Evolutionary conservation across 495 filamentous ascomycete species (phyloP).

Genomic region (Aspergillus conjunctus): DNA sequence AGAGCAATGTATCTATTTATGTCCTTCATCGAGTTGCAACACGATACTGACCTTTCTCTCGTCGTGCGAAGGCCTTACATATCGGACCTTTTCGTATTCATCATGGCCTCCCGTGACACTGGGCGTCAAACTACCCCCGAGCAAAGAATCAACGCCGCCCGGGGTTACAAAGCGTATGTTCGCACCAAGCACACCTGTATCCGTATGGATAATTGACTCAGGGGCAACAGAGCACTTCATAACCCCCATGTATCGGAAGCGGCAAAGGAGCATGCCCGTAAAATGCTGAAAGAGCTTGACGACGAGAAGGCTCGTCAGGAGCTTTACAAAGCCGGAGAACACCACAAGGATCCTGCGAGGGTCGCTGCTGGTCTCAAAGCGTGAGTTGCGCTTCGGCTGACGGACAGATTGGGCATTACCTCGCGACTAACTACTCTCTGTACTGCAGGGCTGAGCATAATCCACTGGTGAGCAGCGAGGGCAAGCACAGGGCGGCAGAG

Average conservation of each 20-base stretch:
- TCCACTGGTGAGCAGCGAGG: background rate
- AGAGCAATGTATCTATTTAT: no score
- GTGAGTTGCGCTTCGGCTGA: background rate
- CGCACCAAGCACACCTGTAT: no score
- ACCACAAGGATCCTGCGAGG: background rate
- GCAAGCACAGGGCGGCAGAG: constrained; percentile 1
- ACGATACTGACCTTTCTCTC: no score
- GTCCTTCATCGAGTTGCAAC: no score
- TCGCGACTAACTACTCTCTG: background rate
- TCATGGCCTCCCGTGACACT: no score
- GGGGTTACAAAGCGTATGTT: constrained; percentile 8
- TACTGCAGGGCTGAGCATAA: constrained; percentile 1
- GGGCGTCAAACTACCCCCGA: constrained; percentile 2
- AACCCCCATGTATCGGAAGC: constrained; percentile 11
- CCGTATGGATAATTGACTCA: no score
- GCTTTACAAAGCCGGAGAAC: background rate
- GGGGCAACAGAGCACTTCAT: background rate
- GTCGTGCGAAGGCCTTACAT: no score
- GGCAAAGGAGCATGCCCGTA: constrained; percentile 8
- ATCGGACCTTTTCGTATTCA: no score
- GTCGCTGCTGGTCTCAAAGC: constrained; percentile 8
- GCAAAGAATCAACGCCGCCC: constrained; percentile 7
- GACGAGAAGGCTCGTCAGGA: constrained; percentile 8
- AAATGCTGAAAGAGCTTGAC: constrained; percentile 5
- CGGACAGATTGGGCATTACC: background rate